Base-by-base conservation (phyloP, 768 basidiomycete genomes). In the Boletus reticuloceps region DNA sequence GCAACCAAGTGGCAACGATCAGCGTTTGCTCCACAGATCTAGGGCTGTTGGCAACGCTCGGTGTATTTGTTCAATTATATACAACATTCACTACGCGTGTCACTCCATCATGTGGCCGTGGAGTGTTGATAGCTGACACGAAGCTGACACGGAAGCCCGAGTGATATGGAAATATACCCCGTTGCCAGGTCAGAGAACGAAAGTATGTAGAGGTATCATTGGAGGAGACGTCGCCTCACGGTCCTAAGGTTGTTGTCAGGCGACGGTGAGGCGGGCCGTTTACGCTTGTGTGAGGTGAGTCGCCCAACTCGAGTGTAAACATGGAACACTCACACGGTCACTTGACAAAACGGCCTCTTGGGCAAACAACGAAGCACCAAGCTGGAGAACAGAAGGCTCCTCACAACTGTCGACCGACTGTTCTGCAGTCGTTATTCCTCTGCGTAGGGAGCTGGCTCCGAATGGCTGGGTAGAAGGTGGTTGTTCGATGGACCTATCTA, bases 401-500 rank as follows among this genome's bases (percentile, higher is more conserved):
- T 58, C 42, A 27, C 17, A 43, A 13, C 29, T 36, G n/a, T 50
- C 56, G 34, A 39, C 27, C 20, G 29, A 22, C 29, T 20, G 53
- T 51, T 25, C 27, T 20, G 41, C 16, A 2, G 31, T 25, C 9
- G 6, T 12, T 14, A 36, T 20, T 45, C 20, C 42, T 17, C 12
- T 29, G 19, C 65, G 70, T 37, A 81, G 59, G n/a, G 67, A 56
- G 58, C 78, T 81, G 41, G 56, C 59, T 49, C 71, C 71, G 58
- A 80, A 82, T 20, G 64, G 58, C 54, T 80, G 80, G 4, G 74
- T 79, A 40, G 61, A 55, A 37, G 64, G 54, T 37, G 66, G 70
- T 17, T 51, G 56, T 40, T 58, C 47, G 34, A 32, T 20, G 37
- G 8, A 37, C 16, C 6, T 37, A 25, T 51, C 25, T 14, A 32